Percentiles rank a stretch among this genome's conserved stretches.
phyloP scores from a whole-genome alignment of 2,329 filamentous ascomycete genomes.

The Cytospora chrysosperma region DNA sequence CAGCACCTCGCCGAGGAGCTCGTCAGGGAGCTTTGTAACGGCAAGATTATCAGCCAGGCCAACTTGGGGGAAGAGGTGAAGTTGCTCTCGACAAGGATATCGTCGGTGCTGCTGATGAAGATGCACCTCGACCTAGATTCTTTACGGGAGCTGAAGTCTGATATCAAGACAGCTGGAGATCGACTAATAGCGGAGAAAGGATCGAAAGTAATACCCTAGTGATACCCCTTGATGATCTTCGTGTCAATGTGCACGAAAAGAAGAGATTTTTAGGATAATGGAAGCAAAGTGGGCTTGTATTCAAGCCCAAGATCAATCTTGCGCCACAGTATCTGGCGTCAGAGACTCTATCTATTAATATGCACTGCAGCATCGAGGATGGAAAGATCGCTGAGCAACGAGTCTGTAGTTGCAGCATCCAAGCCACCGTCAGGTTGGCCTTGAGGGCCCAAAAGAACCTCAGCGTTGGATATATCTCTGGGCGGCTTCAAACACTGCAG shows the following conservation, averaged over 20 bases:
- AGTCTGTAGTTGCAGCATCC: neutral
- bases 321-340: neutral
- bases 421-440: neutral
- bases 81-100: constrained; percentile 32
- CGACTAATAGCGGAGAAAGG: constrained; percentile 21
- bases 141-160: constrained; percentile 20
- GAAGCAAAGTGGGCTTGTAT: neutral
- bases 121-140: constrained; percentile 23
- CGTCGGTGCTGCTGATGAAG: constrained; percentile 32
- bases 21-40: constrained; percentile 33
- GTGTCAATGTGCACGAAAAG: neutral
- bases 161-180: constrained; percentile 23
- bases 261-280: neutral
- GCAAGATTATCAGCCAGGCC: constrained; percentile 33
- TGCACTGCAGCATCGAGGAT: neutral
- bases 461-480: neutral
- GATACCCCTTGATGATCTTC: neutral
- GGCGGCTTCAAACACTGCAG: neutral
- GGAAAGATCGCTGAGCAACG: too few species aligned
- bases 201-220: constrained; percentile 20
- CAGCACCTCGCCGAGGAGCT: constrained; percentile 35
- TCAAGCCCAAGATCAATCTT: neutral
- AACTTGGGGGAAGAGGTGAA: constrained; percentile 34
- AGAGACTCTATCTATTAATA: neutral
- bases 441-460: neutral